Percentiles rank a stretch among this genome's conserved stretches.
Evolutionary conservation across 805 yeast genomes (phyloP).

Genomic region (Lipomyces chichibuensis): DNA sequence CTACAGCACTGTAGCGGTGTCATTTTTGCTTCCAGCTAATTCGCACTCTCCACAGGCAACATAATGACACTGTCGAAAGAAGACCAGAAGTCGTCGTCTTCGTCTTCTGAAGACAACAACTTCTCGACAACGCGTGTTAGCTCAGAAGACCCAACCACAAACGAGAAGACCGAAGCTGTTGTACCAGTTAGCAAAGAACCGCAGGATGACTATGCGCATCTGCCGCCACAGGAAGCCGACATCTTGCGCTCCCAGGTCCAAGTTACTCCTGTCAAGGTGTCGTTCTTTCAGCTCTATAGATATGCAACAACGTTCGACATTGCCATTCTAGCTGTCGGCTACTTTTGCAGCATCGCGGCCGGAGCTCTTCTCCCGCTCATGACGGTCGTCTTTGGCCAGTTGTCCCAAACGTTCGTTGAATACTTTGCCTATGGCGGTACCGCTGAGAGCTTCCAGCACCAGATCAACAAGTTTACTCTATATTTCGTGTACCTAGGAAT

Average conservation of each 20-base stretch:
- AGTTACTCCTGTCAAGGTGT: slow-evolving; percentile 35
- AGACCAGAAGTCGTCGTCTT: background rate
- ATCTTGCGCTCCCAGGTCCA: slow-evolving; percentile 44
- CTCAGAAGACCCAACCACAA: background rate
- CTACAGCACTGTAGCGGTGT: too few species aligned
- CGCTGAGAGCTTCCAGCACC: slow-evolving; percentile 26
- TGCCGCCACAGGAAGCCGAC: slow-evolving; percentile 43
- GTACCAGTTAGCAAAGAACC: background rate
- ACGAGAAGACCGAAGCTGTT: background rate
- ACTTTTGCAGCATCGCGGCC: slow-evolving; percentile 37
- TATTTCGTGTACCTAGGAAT: slow-evolving; percentile 50
- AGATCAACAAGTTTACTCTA: slow-evolving; percentile 17
- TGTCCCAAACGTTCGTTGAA: slow-evolving; percentile 46
- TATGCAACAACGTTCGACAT: slow-evolving; percentile 42
- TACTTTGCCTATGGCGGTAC: slow-evolving; percentile 40
- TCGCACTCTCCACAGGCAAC: background rate
- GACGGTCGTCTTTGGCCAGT: slow-evolving; percentile 48
- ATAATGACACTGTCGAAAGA: background rate
- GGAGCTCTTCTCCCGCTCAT: slow-evolving; percentile 47
- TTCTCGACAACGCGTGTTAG: background rate
- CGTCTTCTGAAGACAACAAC: background rate
- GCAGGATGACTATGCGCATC: slow-evolving; percentile 29
- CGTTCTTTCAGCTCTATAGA: slow-evolving; percentile 41
- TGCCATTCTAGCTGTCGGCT: slow-evolving; percentile 40
- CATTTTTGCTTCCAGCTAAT: background rate